Conservation (phyloP, 2,329 filamentous ascomycete genomes). For the Penicillium sp. region DNA sequence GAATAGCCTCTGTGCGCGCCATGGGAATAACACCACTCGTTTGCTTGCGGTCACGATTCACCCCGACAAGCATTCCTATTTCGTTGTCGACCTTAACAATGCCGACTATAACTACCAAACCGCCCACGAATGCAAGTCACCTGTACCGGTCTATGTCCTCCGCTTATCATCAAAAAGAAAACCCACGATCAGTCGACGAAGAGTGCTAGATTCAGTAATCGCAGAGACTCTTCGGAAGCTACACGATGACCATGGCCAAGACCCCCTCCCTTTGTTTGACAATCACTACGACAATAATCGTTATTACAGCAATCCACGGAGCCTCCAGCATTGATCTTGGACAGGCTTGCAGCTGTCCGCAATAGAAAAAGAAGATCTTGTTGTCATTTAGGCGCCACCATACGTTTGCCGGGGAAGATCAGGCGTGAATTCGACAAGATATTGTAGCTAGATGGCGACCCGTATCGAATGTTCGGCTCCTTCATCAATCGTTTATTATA, state of each 20-base stretch:
- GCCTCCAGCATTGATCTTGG: too few relatives aligned
- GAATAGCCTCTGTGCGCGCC: neutral
- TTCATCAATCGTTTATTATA: too few relatives aligned
- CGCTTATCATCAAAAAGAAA: slow-evolving; percentile 7
- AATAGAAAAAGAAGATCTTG: too few relatives aligned
- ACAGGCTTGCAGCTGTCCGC: too few relatives aligned
- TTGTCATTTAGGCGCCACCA: too few relatives aligned
- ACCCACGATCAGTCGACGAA: slow-evolving; percentile 4
- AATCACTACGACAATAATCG: slow-evolving; percentile 1
- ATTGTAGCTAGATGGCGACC: too few relatives aligned
- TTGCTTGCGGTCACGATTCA: slow-evolving; percentile 10
- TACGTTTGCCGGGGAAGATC: too few relatives aligned
- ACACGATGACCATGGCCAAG: slow-evolving; percentile 12
- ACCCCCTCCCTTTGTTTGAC: slow-evolving; percentile 14
- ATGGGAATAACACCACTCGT: slow-evolving; percentile 3
- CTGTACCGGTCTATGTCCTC: slow-evolving; percentile 12
- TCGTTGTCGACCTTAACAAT: slow-evolving; percentile 14
- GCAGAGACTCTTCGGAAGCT: slow-evolving; percentile 7
- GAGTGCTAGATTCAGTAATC: slow-evolving; percentile 3
- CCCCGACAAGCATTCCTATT: slow-evolving; percentile 11
- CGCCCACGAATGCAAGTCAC: slow-evolving; percentile 7
- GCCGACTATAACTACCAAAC: slow-evolving; percentile 12
- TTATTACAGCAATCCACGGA: neutral
- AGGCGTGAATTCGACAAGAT: too few relatives aligned
- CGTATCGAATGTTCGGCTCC: too few relatives aligned